Conservation (phyloP, 1,139 yeast species). For the Pichiaceae sp. region DNA sequence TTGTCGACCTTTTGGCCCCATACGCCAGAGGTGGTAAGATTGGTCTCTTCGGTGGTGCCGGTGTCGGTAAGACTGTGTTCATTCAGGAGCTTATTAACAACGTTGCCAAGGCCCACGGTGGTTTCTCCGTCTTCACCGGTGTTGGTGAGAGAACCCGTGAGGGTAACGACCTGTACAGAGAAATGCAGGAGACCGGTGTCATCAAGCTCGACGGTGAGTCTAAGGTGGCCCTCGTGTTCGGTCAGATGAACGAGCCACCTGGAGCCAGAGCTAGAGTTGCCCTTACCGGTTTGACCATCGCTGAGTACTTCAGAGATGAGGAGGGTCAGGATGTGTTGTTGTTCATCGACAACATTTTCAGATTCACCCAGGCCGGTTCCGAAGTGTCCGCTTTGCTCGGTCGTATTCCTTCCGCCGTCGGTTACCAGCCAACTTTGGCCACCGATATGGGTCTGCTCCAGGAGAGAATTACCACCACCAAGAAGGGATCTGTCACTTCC, state of each 20-base stretch:
- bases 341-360: constrained; percentile 99
- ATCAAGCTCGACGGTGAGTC: constrained; percentile 99
- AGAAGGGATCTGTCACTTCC: constrained; percentile 99
- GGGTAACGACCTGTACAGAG: constrained; percentile 99
- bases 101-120: constrained; percentile 99
- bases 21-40: constrained; percentile 99
- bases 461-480: constrained; percentile 99
- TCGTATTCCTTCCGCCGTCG: constrained; percentile 99
- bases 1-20: constrained; percentile 98
- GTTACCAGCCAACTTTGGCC: constrained; percentile 99
- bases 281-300: constrained; percentile 98
- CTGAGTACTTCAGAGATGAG: constrained; percentile 99
- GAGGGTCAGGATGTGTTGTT: constrained; percentile 99
- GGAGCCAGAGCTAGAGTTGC: constrained; percentile 99
- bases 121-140: constrained; percentile 99
- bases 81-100: constrained; percentile 99
- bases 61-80: constrained; percentile 99
- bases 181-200: constrained; percentile 99
- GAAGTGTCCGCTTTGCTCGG: constrained; percentile 99
- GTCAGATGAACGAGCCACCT: constrained; percentile 99
- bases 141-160: constrained; percentile 99
- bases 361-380: constrained; percentile 99
- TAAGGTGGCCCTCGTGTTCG: constrained; percentile 98
- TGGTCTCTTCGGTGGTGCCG: constrained; percentile 99
- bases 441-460: constrained; percentile 99